Conservation (phyloP, 2,329 filamentous ascomycete species). For the Clonostachys chloroleuca region DNA sequence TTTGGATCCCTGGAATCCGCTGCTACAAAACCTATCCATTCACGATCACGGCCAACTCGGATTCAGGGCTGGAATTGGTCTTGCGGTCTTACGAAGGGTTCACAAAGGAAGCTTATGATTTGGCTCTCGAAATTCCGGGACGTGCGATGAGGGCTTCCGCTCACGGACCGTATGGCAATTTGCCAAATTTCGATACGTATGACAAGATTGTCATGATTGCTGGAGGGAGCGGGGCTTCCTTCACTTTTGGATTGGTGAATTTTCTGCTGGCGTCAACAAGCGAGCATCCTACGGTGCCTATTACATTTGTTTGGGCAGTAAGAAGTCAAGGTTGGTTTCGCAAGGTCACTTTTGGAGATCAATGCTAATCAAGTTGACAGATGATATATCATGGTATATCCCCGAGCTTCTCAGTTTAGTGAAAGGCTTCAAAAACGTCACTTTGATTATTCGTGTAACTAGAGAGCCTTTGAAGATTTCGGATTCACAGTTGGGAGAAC, state of each 20-base stretch:
- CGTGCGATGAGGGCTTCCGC: slow-evolving; percentile 36
- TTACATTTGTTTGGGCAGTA: background rate
- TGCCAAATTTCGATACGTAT: slow-evolving; percentile 33
- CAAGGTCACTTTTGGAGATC: background rate
- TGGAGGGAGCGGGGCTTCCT: slow-evolving; percentile 14
- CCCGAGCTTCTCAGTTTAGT: background rate
- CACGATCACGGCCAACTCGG: slow-evolving; percentile 40
- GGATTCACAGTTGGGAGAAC: too few species aligned
- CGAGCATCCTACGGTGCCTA: background rate
- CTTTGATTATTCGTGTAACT: background rate
- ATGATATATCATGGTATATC: background rate
- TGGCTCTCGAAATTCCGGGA: slow-evolving; percentile 36
- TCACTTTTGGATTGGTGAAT: slow-evolving; percentile 11
- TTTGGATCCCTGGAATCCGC: slow-evolving; percentile 51
- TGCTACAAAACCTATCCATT: slow-evolving; percentile 50
- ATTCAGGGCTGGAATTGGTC: slow-evolving; percentile 38
- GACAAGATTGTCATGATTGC: slow-evolving; percentile 14
- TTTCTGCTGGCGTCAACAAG: background rate
- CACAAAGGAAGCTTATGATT: slow-evolving; percentile 41
- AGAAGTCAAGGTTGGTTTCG: background rate
- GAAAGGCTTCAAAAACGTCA: slow-evolving; percentile 1
- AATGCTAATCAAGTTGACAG: background rate
- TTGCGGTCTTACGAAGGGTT: slow-evolving; percentile 47
- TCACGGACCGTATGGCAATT: slow-evolving; percentile 49
- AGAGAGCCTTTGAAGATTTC: too few species aligned